Evolutionary conservation across 805 yeast genomes (phyloP).

Genomic region (Kluyveromyces siamensis): DNA sequence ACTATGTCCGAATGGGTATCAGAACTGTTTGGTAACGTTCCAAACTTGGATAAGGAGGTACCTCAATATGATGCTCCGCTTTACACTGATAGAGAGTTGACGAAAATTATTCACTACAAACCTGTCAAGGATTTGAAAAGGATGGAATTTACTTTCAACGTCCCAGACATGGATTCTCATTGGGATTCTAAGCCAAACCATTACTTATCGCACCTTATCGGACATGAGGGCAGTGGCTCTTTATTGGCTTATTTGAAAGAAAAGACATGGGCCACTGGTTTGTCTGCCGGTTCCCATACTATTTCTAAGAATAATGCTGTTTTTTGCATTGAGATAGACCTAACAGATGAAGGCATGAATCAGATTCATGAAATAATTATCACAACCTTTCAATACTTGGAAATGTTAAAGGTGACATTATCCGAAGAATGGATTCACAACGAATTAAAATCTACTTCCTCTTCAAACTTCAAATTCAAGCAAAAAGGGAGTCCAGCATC

Average conservation of each 20-base stretch:
- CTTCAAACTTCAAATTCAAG: conserved; percentile 64
- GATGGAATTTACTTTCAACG: conserved; percentile 57
- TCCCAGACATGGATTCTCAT: conserved; percentile 64
- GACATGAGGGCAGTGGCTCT: conserved; percentile 91
- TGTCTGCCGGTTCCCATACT: conserved; percentile 64
- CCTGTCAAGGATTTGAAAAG: conserved; percentile 77
- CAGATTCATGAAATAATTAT: conserved; percentile 54
- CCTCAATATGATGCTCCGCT: conserved; percentile 41
- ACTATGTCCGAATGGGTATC: conserved; percentile 63
- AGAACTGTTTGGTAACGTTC: conserved; percentile 54
- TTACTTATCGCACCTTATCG: conserved; percentile 73
- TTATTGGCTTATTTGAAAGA: conserved; percentile 59
- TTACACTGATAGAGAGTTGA: conserved; percentile 39
- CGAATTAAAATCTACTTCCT: conserved; percentile 65
- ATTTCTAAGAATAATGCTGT: conserved; percentile 59
- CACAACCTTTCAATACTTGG: conserved; percentile 63
- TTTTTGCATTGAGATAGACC: conserved; percentile 62
- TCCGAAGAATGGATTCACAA: conserved; percentile 74
- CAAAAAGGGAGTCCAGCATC: conserved; percentile 67
- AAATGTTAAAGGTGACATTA: conserved; percentile 43
- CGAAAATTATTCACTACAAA: conserved; percentile 51
- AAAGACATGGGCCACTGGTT: conserved; percentile 69
- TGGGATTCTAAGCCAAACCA: conserved; percentile 66
- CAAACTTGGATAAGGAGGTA: conserved; percentile 33
- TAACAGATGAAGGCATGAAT: conserved; percentile 63